Evolutionary conservation across 345 rosid genomes (phyloP).

Genomic region (Rhodamnia argentea): DNA sequence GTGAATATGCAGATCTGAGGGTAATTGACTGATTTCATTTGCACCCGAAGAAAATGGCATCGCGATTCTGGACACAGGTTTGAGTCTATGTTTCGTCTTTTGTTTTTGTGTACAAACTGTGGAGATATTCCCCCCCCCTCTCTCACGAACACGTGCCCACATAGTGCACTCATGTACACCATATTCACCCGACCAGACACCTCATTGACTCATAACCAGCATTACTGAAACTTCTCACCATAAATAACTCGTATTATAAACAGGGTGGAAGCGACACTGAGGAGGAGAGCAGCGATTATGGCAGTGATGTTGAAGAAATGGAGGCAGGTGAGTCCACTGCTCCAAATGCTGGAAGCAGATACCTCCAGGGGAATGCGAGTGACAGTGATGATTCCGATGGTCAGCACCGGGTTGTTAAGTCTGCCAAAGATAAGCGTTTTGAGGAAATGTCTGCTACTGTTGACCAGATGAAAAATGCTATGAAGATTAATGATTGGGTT

Average conservation of each 20-base stretch:
- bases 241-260: neutral
- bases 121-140: neutral
- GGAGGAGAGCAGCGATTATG: constrained; percentile 43
- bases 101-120: neutral
- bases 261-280: constrained; percentile 70
- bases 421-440: constrained; percentile 81
- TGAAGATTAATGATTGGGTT: constrained; percentile 97
- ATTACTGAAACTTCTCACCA: neutral
- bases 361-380: constrained; percentile 43
- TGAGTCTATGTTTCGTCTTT: neutral
- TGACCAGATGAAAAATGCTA: constrained; percentile 87
- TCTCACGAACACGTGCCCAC: neutral
- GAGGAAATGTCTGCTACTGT: constrained; percentile 73
- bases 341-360: constrained; percentile 25
- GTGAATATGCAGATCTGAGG: neutral
- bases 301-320: constrained; percentile 31
- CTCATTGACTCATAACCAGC: neutral
- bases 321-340: constrained; percentile 22
- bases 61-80: constrained; percentile 69
- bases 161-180: neutral
- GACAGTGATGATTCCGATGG: constrained; percentile 65
- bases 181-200: neutral
- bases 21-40: neutral
- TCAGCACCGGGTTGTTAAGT: constrained; percentile 63
- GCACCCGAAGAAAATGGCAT: constrained; percentile 25